Evolutionary conservation across 2,329 filamentous ascomycete species (phyloP).

Genomic region (Botryotinia globosa): DNA sequence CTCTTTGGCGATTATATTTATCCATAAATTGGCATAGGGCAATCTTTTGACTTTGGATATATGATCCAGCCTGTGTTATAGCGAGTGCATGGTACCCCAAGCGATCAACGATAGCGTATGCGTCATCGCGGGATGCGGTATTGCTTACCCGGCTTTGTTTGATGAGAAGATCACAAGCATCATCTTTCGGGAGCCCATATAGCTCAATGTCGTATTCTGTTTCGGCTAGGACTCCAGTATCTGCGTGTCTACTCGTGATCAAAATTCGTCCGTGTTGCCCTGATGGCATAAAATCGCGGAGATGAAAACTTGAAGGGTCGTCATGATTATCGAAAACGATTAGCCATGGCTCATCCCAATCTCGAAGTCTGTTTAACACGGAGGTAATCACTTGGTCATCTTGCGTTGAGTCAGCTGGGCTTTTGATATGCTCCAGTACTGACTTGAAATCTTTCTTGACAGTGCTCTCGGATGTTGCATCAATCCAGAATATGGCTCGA

Average conservation of each 20-base stretch:
- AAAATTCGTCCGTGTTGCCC: constrained; percentile 23
- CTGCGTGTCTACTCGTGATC: constrained; percentile 27
- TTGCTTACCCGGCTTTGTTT: constrained; percentile 1
- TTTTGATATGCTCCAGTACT: constrained; percentile 22
- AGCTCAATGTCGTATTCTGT: constrained; percentile 19
- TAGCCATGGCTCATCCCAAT: constrained; percentile 25
- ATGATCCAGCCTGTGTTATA: constrained; percentile 36
- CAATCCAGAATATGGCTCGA: constrained; percentile 26
- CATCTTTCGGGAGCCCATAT: constrained; percentile 19
- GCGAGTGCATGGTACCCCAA: constrained; percentile 34
- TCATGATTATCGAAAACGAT: constrained; percentile 34
- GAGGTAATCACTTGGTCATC: constrained; percentile 12
- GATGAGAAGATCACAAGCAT: constrained; percentile 26
- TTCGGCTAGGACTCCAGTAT: constrained; percentile 3
- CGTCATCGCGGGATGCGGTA: constrained; percentile 3
- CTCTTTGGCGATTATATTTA: constrained; percentile 23
- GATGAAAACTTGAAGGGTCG: constrained; percentile 23
- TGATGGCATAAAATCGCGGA: constrained; percentile 24
- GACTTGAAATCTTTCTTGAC: constrained; percentile 24
- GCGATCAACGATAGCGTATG: constrained; percentile 23
- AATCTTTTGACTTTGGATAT: constrained; percentile 29
- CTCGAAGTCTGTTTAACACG: constrained; percentile 18
- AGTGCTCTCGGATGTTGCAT: constrained; percentile 25
- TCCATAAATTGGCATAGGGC: constrained; percentile 27
- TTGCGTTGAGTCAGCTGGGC: background rate